Percentiles rank a stretch among this genome's conserved stretches.
Conservation (phyloP, 2,329 filamentous ascomycete genomes). For the Xylariaceae sp. region DNA sequence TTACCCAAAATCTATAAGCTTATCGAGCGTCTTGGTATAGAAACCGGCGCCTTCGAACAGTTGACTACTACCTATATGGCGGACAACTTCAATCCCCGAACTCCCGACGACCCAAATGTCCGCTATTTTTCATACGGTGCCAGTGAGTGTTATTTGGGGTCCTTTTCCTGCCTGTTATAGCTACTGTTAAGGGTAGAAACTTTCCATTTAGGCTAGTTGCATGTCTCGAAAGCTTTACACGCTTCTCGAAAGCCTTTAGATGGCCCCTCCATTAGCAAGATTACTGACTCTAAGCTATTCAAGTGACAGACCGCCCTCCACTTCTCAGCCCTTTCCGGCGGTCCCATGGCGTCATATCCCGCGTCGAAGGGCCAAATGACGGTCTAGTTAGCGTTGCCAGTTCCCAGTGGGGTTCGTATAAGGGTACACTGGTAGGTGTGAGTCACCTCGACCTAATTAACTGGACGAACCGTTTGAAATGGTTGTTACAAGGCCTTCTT, state of each 20-base stretch:
- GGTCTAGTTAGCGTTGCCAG: constrained; percentile 72
- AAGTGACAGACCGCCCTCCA: constrained; percentile 56
- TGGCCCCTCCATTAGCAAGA: not conserved
- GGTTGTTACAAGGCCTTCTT: constrained; percentile 58
- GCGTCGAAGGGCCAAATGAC: constrained; percentile 66
- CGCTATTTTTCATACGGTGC: constrained; percentile 70
- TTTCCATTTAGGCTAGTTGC: not conserved
- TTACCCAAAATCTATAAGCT: constrained; percentile 63
- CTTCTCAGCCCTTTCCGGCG: constrained; percentile 69
- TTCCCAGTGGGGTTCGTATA: constrained; percentile 67
- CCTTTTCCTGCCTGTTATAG: not conserved
- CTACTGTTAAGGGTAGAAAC: not conserved
- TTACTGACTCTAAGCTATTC: not conserved
- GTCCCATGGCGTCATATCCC: constrained; percentile 57
- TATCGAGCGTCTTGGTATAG: constrained; percentile 58
- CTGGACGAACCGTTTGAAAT: constrained; percentile 68
- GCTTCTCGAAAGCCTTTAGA: not conserved
- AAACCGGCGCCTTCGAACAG: constrained; percentile 67
- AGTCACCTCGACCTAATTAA: constrained; percentile 72
- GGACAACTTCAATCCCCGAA: constrained; percentile 64
- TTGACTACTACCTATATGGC: constrained; percentile 65
- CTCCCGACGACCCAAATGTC: constrained; percentile 59
- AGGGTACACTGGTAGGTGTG: constrained; percentile 67
- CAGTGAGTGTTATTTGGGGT: constrained; percentile 30
- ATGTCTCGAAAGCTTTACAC: not conserved